Conservation (phyloP, 1,284 basidiomycete species). For the Leccinum griseonigrum region DNA sequence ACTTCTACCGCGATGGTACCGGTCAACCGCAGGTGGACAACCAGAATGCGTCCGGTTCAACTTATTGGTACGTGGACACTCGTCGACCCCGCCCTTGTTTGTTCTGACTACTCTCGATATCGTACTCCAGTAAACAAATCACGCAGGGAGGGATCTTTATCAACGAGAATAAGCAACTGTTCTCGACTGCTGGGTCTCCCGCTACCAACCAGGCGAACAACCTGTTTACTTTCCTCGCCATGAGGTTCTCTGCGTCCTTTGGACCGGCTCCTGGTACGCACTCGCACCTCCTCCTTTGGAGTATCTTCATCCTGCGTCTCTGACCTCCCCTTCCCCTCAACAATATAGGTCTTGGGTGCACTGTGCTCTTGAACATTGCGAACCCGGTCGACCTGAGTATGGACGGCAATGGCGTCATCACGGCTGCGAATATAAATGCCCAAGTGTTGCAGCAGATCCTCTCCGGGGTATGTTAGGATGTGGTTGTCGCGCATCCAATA, state of each 20-base stretch:
- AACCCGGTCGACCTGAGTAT: conserved; percentile 25
- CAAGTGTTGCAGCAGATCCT: conserved; percentile 23
- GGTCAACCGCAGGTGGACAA: conserved; percentile 25
- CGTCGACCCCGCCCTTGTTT: background rate
- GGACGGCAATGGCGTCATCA: conserved; percentile 27
- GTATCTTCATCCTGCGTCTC: background rate
- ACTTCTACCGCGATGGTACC: conserved; percentile 26
- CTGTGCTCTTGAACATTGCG: conserved; percentile 17
- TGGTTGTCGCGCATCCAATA: background rate
- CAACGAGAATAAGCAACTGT: conserved; percentile 21
- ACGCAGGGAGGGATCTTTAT: conserved; percentile 25
- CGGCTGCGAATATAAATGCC: conserved; percentile 24
- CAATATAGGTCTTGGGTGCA: conserved; percentile 22
- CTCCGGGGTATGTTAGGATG: conserved; percentile 1
- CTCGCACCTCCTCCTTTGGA: background rate
- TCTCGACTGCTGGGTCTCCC: conserved; percentile 18
- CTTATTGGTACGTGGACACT: conserved; percentile 21
- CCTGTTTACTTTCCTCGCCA: conserved; percentile 28
- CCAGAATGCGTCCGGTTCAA: conserved; percentile 20
- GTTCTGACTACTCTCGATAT: background rate
- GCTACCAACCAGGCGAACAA: conserved; percentile 19
- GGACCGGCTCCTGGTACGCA: conserved; percentile 24
- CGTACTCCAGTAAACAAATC: conserved; percentile 20
- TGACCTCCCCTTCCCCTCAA: background rate
- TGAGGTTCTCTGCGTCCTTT: conserved; percentile 25